Evolutionary conservation across 2,329 filamentous ascomycete genomes (phyloP), one percentile per base, ranked within the genome.

Genomic region (Hymenoscyphus infarciens): DNA sequence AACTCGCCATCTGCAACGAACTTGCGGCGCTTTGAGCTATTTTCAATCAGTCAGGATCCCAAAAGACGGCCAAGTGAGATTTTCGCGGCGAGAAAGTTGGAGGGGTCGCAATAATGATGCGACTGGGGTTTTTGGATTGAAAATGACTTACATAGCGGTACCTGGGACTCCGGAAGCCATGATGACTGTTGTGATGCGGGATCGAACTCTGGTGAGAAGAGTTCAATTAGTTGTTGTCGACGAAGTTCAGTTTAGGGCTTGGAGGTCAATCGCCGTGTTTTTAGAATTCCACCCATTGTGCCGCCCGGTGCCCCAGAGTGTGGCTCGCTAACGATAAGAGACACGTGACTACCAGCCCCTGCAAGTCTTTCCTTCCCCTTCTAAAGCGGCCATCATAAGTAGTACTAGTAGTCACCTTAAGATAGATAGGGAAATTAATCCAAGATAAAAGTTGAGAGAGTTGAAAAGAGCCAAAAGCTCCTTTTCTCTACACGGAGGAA

Each of bases 11-110:
- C 95, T 74, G 90, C 91, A 79, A 94, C 89, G 85, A 93, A 94
- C 88, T 94, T 94, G 87, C 90, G 91, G 82, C 89, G 83, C 89
- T 94, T 94, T 81, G 90, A 93, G 82, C 90, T 93, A 78, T 71
- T 56, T 62, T 10, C 58, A 22, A 38, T 35, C 38, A 54, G 60
- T 59, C 29, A 58, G 33, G 5, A 49, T 35, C 11, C 45, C 27
- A 25, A 31, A 56, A 52, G 27, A 25, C 27, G 29, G 31, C 13
- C 29, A 54, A 13, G n/a, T 57, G 52, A 55, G 52, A 11, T 15
- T 55, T 10, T 29, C 33, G 55, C 33, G 10, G 55, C 55, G 55
- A 15, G 33, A 33, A 57, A 57, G 57, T 19, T 33, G 57, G 45
- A 22, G 42, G 42, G 42, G 42, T 49, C 19, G 42, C n/a, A 22